Percentiles rank a stretch among this genome's conserved stretches.
Conservation (phyloP, 2,329 filamentous ascomycete species). For the Colletotrichum salicis region DNA sequence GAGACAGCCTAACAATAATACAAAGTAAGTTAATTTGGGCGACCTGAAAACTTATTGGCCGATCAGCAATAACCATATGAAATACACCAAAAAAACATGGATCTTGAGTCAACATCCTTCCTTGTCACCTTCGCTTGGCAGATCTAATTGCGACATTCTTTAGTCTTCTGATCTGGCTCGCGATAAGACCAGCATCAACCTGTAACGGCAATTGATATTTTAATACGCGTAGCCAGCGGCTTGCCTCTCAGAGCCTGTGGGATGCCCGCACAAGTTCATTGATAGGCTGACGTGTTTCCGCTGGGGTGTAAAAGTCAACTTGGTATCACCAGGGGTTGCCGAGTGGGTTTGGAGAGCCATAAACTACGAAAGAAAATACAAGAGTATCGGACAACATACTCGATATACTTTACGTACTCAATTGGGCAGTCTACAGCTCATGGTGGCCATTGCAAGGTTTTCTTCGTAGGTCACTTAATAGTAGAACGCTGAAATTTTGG, state of each 20-base stretch:
- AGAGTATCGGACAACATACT: too few relatives aligned
- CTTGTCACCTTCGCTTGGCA: not conserved
- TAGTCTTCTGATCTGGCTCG: not conserved
- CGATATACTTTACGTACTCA: not conserved
- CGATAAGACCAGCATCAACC: not conserved
- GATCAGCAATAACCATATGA: not conserved
- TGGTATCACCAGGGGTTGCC: not conserved
- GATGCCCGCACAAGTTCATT: not conserved
- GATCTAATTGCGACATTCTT: conserved; percentile 10
- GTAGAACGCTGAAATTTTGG: not conserved
- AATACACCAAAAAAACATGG: not conserved
- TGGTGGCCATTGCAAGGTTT: too few relatives aligned
- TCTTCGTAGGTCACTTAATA: not conserved
- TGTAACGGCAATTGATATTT: not conserved
- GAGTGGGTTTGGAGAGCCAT: not conserved
- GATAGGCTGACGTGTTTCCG: not conserved
- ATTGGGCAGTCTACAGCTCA: not conserved
- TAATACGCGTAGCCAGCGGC: not conserved
- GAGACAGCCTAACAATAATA: not conserved
- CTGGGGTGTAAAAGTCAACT: not conserved
- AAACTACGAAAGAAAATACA: not conserved
- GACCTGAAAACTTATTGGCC: not conserved
- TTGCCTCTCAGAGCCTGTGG: not conserved
- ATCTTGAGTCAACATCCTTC: conserved; percentile 12
- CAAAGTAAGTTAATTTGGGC: not conserved